phyloP scores from a whole-genome alignment of 768 basidiomycete genomes.

The Artomyces pyxidatus region DNA sequence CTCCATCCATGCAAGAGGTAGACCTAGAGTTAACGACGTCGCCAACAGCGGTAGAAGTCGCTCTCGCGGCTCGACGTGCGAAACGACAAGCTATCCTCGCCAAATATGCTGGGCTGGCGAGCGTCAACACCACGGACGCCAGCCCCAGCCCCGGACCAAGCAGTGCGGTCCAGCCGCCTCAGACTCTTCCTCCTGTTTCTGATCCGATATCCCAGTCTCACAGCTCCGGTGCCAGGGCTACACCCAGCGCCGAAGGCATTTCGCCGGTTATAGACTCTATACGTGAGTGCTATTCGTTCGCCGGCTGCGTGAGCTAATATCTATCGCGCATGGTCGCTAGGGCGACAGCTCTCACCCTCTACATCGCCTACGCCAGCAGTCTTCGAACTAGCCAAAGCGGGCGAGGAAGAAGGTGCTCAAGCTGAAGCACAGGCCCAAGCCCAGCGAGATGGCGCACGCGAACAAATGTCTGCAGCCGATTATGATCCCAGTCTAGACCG shows the following conservation, averaged over 20 bases:
- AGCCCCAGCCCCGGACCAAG: conserved; percentile 56
- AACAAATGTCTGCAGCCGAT: conserved; percentile 86
- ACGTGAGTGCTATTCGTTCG: neutral
- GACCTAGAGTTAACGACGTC: conserved; percentile 47
- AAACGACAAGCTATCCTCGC: conserved; percentile 71
- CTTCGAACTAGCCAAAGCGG: conserved; percentile 65
- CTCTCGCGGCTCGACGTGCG: conserved; percentile 61
- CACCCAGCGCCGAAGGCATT: neutral
- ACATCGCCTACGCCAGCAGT: conserved; percentile 48
- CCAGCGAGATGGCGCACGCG: conserved; percentile 35
- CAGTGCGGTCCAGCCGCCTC: conserved; percentile 72
- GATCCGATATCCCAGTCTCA: conserved; percentile 51
- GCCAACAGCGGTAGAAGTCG: conserved; percentile 44
- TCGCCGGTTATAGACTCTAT: neutral
- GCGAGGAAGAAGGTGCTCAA: conserved; percentile 40
- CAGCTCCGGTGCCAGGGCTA: conserved; percentile 28
- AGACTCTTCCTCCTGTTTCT: conserved; percentile 50
- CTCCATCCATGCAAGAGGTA: conserved; percentile 27
- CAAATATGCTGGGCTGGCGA: conserved; percentile 52
- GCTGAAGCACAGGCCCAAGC: conserved; percentile 37
- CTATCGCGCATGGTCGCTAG: neutral
- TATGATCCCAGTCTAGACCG: conserved; percentile 84
- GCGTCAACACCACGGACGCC: conserved; percentile 24
- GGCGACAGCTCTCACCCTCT: conserved; percentile 40
- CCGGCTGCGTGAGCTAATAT: neutral